A percentile compares a stretch with the other conserved stretches of the same genome.
These are phyloP conservation scores for Neurospora sp. DNA, from an alignment of 495 filamentous ascomycete species.

Conservation along the genomic window DNA sequence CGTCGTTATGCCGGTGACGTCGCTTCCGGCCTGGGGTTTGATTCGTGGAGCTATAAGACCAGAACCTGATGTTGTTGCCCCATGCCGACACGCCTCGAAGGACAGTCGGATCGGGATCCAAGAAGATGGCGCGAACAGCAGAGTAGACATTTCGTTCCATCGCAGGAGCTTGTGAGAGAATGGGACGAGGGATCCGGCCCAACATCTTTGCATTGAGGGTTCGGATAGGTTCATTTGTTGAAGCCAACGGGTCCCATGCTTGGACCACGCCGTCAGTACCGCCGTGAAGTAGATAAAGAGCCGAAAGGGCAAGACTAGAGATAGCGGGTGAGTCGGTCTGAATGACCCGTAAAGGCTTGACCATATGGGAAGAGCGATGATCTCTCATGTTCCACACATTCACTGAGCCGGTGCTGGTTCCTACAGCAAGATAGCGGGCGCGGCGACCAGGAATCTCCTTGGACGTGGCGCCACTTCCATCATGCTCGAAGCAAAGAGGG, in stretches of 20 bases:
- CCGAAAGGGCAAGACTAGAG: conserved; percentile 74
- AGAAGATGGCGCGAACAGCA: conserved; percentile 69
- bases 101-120: conserved; percentile 82
- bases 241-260: conserved; percentile 90
- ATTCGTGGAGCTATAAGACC: conserved; percentile 75
- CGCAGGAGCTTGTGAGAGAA: conserved; percentile 27
- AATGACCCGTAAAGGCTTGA: conserved; percentile 64
- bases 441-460: conserved; percentile 69
- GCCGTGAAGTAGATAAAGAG: conserved; percentile 82
- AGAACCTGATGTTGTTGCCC: conserved; percentile 80
- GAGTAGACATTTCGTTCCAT: conserved; percentile 56
- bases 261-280: conserved; percentile 94
- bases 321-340: conserved; percentile 87
- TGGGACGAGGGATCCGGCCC: conserved; percentile 51
- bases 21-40: conserved; percentile 35
- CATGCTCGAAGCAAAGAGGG: conserved; percentile 34
- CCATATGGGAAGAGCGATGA: conserved; percentile 36
- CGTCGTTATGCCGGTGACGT: conserved; percentile 31
- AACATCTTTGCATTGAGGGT: conserved; percentile 86
- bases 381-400: conserved; percentile 79
- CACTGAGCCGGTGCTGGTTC: conserved; percentile 68
- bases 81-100: conserved; percentile 89
- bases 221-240: conserved; percentile 65
- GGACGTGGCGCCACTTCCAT: conserved; percentile 8
- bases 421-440: conserved; percentile 69